Base-by-base conservation (phyloP, 495 filamentous ascomycete species). In the Xylaria intraflava region DNA sequence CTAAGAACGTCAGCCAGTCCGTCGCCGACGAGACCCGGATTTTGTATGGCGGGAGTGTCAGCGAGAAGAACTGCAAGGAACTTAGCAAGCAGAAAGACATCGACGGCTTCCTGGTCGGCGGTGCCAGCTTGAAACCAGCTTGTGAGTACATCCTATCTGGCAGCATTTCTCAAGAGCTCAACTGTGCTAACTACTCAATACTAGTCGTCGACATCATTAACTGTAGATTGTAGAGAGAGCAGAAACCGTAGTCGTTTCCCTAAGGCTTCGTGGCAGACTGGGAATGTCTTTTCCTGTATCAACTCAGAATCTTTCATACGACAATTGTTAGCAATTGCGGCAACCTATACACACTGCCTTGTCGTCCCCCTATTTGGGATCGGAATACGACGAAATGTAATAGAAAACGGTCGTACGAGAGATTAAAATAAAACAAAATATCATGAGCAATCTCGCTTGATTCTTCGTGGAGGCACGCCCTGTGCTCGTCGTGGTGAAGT, bases 101-200 rank as follows among this genome's bases (percentile, higher is more conserved):
- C 72, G 93, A 98, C 71, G 93, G 93, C 19, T 98, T 98, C 81
- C 82, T 98, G 62, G 93, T 98, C 66, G 93, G 93, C 62, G 93
- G 93, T 72, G 93, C 93, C 60, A 95, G 89, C 75, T 82, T 98
- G 78, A 98, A 98, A 83, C 93, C 93, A 62, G 93, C 91, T 62
- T 96, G 89, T 92, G 73, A 78, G 89, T 85, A 66, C 23, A 29
- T 31, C 0, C 33, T 14, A 26, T 43, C 16, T 31, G 8, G 4
- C 35, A 31, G 47, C 5, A 5, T 35, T 35, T 30, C 40, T 31
- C 30, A 8, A 8, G 35, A 17, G 10, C 2, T 38, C 46, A 19
- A 27, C 16, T 14, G 54, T 58, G 53, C 65, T 71, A 46, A 73
- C 56, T n/a, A 43, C 33, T 23, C 20, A 40, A 33, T 14, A 16